These are phyloP conservation scores for Didymella pomorum DNA, from an alignment of 2,329 filamentous ascomycete species.

Conservation along the genomic window DNA sequence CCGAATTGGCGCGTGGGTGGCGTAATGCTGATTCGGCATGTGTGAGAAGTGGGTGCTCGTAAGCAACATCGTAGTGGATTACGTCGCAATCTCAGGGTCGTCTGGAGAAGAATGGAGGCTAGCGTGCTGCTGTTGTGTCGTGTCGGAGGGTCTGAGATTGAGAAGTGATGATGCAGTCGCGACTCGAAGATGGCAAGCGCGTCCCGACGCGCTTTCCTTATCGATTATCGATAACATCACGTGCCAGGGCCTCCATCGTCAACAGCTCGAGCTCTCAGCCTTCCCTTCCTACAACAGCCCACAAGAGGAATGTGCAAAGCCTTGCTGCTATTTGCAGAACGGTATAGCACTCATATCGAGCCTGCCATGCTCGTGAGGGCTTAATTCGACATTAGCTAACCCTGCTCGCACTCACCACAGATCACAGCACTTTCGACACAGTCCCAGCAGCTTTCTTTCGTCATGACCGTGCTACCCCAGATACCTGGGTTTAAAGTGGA, in stretches of 20 bases:
- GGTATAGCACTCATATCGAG: neutral
- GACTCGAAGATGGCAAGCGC: constrained; percentile 13
- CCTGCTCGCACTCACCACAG: neutral
- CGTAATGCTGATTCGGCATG: constrained; percentile 35
- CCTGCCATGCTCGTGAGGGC: neutral
- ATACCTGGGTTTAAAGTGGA: neutral
- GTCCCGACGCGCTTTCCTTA: constrained; percentile 22
- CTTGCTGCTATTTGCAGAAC: neutral
- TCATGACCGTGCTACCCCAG: neutral
- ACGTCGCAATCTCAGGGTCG: neutral
- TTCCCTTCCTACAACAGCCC: neutral
- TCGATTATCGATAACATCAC: constrained; percentile 26
- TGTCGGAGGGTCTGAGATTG: neutral
- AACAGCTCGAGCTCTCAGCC: neutral
- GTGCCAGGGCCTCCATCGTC: neutral
- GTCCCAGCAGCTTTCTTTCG: neutral
- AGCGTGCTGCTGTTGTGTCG: neutral
- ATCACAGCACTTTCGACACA: neutral
- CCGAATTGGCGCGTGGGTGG: constrained; percentile 41
- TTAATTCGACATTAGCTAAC: neutral
- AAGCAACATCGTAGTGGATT: constrained; percentile 38
- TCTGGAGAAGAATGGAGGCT: neutral
- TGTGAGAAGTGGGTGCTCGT: constrained; percentile 35
- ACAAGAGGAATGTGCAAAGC: neutral
- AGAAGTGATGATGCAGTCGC: constrained; percentile 20